Evolutionary conservation across 1,284 basidiomycete genomes (phyloP).

Genomic region (Leccinum pallidistipes): DNA sequence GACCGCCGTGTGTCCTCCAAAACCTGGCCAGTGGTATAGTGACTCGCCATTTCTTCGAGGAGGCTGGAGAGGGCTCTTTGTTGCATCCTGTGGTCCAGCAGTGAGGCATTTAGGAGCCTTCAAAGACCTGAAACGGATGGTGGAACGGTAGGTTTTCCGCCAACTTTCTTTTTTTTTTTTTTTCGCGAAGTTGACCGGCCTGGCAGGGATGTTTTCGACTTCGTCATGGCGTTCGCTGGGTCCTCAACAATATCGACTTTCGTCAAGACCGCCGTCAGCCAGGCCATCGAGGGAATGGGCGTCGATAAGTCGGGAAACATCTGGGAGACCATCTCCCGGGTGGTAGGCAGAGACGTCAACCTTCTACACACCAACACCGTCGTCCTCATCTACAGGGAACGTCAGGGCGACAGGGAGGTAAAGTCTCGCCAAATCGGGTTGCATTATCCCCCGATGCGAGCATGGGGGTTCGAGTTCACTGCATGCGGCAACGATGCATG

Average conservation of each 20-base stretch:
- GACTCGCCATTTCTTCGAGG: background rate
- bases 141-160: background rate
- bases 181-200: background rate
- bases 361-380: background rate
- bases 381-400: constrained; percentile 1
- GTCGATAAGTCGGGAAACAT: background rate
- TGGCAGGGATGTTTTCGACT: background rate
- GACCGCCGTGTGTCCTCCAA: too few relatives aligned
- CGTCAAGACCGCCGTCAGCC: background rate
- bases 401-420: background rate
- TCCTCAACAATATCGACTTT: background rate
- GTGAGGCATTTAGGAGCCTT: background rate
- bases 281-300: background rate
- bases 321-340: background rate
- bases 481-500: background rate
- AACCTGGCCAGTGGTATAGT: background rate
- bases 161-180: too few relatives aligned
- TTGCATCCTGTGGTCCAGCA: background rate
- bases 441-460: background rate
- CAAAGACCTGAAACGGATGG: background rate
- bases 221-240: constrained; percentile 1
- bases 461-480: constrained; percentile 5
- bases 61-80: background rate
- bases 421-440: background rate
- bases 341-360: background rate